These are phyloP conservation scores for Ophiosphaerella narmari DNA, from an alignment of 2,329 filamentous ascomycete species.

Conservation along the genomic window DNA sequence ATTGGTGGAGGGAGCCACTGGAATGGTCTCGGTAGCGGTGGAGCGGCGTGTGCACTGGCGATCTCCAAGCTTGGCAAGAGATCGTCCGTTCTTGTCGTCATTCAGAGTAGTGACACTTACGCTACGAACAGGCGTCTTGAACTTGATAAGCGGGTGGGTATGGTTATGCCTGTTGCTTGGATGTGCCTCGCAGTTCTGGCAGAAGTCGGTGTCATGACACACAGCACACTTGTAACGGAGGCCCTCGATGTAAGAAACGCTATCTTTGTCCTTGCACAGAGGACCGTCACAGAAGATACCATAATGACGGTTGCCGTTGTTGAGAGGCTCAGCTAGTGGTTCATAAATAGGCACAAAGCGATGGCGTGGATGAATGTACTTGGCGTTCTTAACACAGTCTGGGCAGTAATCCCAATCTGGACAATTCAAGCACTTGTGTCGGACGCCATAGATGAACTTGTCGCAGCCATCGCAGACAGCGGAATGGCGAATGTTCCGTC, in stretches of 20 bases:
- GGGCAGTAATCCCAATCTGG: slow-evolving; percentile 97
- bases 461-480: slow-evolving; percentile 96
- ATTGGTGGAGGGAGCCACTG: slow-evolving; percentile 54
- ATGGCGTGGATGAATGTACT: slow-evolving; percentile 76
- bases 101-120: slow-evolving; percentile 85
- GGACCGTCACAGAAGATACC: slow-evolving; percentile 96
- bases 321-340: slow-evolving; percentile 59
- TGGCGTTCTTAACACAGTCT: slow-evolving; percentile 70
- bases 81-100: slow-evolving; percentile 71
- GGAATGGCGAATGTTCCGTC: slow-evolving; percentile 79
- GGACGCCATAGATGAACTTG: slow-evolving; percentile 81
- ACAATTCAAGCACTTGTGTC: slow-evolving; percentile 95
- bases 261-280: slow-evolving; percentile 68
- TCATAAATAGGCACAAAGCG: slow-evolving; percentile 89
- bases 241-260: slow-evolving; percentile 71
- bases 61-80: slow-evolving; percentile 75
- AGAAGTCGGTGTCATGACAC: slow-evolving; percentile 94
- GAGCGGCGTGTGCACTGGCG: slow-evolving; percentile 48
- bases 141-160: slow-evolving; percentile 96
- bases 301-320: slow-evolving; percentile 64
- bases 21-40: slow-evolving; percentile 58
- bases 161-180: slow-evolving; percentile 86
- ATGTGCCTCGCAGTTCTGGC: slow-evolving; percentile 87
- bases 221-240: slow-evolving; percentile 96
- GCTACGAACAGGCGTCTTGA: slow-evolving; percentile 88